A percentile compares a stretch with the other conserved stretches of the same genome.
Evolutionary conservation across 345 rosid genomes (phyloP).

Genomic region (Citrus inodora): DNA sequence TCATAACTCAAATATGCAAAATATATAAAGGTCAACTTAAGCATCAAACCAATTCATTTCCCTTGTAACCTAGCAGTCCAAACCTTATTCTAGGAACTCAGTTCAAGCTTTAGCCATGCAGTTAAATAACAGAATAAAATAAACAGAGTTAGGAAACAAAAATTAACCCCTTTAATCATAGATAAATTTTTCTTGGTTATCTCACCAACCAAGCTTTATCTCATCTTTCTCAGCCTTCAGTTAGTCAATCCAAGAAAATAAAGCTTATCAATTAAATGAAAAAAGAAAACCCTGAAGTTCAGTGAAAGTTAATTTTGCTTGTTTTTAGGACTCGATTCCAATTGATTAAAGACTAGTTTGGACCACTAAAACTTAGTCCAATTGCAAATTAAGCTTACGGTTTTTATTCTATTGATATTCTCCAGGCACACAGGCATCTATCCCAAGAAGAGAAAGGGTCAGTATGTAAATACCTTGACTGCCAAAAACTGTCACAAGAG

Average conservation of each 20-base stretch:
- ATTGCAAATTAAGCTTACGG: neutral
- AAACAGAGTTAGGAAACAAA: neutral
- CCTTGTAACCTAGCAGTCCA: neutral
- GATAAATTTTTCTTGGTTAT: neutral
- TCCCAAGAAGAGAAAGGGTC: slow-evolving; percentile 61
- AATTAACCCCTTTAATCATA: neutral
- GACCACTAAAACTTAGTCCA: neutral
- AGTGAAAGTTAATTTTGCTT: neutral
- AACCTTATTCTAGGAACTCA: neutral
- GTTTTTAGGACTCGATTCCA: neutral
- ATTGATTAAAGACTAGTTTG: neutral
- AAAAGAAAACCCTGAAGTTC: neutral
- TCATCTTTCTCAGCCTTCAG: neutral
- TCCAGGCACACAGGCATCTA: slow-evolving; percentile 49
- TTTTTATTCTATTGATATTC: slow-evolving; percentile 1
- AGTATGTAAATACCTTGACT: slow-evolving; percentile 66
- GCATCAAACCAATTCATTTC: neutral
- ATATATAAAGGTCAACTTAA: neutral
- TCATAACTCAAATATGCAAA: neutral
- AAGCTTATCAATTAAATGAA: neutral
- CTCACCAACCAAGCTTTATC: neutral
- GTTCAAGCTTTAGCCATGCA: neutral
- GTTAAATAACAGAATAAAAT: neutral
- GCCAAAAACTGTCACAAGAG: slow-evolving; percentile 70
- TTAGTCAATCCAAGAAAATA: neutral